Evolutionary conservation across 192 early-diverging fungal species (phyloP).

Genomic region (Pilaira anomala): DNA sequence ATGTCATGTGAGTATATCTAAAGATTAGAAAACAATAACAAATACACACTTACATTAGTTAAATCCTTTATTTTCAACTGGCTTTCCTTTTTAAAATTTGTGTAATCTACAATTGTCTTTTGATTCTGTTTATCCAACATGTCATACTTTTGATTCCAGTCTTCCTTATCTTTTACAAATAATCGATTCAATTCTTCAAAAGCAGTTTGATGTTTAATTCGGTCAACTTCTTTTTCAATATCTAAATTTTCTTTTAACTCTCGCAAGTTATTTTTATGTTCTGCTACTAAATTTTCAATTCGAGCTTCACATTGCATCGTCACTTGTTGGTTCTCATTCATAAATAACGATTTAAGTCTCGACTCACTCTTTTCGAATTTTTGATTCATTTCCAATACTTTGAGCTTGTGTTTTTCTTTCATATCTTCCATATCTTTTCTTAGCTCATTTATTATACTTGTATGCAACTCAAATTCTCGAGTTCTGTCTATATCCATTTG

Average conservation of each 20-base stretch:
- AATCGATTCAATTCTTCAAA: background rate
- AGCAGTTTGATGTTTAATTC: conserved; percentile 4
- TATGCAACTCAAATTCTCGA: background rate
- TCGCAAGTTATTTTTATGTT: conserved; percentile 8
- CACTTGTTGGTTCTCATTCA: conserved; percentile 10
- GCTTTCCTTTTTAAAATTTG: background rate
- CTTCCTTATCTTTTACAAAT: background rate
- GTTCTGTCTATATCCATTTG: background rate
- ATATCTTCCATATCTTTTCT: background rate
- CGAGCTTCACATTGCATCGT: conserved; percentile 20
- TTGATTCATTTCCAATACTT: background rate
- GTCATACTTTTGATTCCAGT: background rate
- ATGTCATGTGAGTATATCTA: too few species aligned
- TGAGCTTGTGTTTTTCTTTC: background rate
- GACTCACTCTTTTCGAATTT: background rate
- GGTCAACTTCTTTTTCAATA: conserved; percentile 7
- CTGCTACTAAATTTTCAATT: conserved; percentile 13
- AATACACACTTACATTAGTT: background rate
- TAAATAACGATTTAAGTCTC: conserved; percentile 1
- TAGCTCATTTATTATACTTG: background rate
- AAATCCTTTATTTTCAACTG: background rate
- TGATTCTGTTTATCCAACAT: background rate
- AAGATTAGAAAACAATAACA: background rate
- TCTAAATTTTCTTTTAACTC: background rate
- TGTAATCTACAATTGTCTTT: background rate